A percentile compares a stretch with the other conserved stretches of the same genome.
Conservation (phyloP, 371 early-diverging fungal genomes). For the Mucor saturninus region DNA sequence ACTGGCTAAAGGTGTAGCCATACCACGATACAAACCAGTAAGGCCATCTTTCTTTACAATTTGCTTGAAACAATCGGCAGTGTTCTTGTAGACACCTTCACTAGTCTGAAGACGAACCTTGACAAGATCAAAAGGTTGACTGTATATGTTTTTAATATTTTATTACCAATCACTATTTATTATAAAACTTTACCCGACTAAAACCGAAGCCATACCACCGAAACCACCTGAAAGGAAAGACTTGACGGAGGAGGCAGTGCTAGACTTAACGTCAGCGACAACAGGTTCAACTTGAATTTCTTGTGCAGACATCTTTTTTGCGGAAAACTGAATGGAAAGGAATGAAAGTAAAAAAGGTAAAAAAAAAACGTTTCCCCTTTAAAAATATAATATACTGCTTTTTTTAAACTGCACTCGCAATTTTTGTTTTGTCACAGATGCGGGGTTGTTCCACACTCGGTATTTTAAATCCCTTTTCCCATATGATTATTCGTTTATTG, state of each 20-base stretch:
- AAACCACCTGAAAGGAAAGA: conserved; percentile 96
- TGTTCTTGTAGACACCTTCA: conserved; percentile 81
- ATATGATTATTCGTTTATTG: not conserved
- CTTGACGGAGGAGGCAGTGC: conserved; percentile 67
- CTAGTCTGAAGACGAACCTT: conserved; percentile 95
- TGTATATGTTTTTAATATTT: conserved; percentile 9
- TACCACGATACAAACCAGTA: conserved; percentile 92
- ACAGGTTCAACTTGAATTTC: conserved; percentile 7
- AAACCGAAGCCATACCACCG: conserved; percentile 82
- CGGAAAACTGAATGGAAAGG: not conserved
- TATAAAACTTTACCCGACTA: conserved; percentile 59
- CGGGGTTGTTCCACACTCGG: too few species aligned
- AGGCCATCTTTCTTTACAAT: conserved; percentile 90
- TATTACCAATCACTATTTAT: not conserved
- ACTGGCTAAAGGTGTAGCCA: conserved; percentile 91
- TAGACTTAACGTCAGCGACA: conserved; percentile 19
- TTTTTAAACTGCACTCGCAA: conserved; percentile 1
- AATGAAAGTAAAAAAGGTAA: conserved; percentile 7
- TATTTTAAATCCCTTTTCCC: not conserved
- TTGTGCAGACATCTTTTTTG: conserved; percentile 17
- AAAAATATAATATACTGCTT: conserved; percentile 3
- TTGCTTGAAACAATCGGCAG: conserved; percentile 88
- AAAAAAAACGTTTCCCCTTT: not conserved
- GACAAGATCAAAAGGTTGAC: conserved; percentile 86
- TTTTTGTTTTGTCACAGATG: not conserved